A percentile compares a stretch with the other conserved stretches of the same genome.
These are phyloP conservation scores for Teratosphaeria nubilosa DNA, from an alignment of 2,329 filamentous ascomycete species.

Conservation along the genomic window DNA sequence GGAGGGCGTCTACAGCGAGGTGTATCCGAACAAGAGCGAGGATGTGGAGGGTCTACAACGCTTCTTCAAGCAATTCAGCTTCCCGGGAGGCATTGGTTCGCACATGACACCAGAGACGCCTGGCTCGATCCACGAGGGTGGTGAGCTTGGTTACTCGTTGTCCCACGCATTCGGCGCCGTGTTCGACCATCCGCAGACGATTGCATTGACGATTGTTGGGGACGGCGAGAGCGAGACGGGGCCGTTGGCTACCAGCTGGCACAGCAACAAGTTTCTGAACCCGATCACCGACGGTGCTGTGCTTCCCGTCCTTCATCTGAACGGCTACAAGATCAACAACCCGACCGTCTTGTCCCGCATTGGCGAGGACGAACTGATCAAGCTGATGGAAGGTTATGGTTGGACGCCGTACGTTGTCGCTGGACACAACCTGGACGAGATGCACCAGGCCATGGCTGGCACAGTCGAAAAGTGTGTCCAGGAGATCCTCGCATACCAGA, in stretches of 20 bases:
- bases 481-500: constrained; percentile 60
- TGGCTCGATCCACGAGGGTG: constrained; percentile 63
- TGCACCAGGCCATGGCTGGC: constrained; percentile 75
- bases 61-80: constrained; percentile 78
- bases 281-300: constrained; percentile 69
- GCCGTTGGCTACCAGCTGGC: constrained; percentile 68
- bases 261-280: constrained; percentile 74
- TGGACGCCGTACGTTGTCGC: constrained; percentile 76
- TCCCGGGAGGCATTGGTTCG: constrained; percentile 67
- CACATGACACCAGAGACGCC: constrained; percentile 73
- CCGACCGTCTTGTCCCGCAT: constrained; percentile 65
- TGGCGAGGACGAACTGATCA: constrained; percentile 60
- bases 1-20: constrained; percentile 66
- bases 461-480: constrained; percentile 63
- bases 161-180: constrained; percentile 71
- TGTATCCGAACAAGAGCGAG: constrained; percentile 64
- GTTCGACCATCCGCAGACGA: constrained; percentile 64
- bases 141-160: constrained; percentile 71
- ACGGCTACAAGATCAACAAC: constrained; percentile 81
- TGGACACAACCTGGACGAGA: constrained; percentile 59
- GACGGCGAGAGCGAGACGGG: constrained; percentile 77
- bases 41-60: constrained; percentile 58
- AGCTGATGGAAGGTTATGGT: constrained; percentile 63
- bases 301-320: constrained; percentile 66
- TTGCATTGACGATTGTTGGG: constrained; percentile 67